Base-by-base conservation (phyloP, 805 yeast genomes). In the Saccharomycopsis babjevae region DNA sequence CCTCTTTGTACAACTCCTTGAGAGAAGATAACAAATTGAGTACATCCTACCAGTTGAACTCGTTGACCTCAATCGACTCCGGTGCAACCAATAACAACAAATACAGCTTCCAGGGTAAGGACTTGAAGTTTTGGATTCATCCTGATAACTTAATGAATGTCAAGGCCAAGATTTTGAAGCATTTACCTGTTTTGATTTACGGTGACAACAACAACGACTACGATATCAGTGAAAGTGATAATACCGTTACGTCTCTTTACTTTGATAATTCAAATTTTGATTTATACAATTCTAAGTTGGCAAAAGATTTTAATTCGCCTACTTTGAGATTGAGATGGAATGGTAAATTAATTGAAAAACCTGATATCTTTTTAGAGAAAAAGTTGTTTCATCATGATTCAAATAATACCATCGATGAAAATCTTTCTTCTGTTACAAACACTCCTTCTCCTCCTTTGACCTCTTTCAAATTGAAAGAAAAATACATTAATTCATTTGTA, bases 81-180 rank as follows among this genome's bases (percentile, higher is more conserved):
- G 67, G 69, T 32, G 69, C 74, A 13, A 67, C 70, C 36, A 68
- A 66, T 54, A 65, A 68, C 39, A 70, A 69, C 61, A 72, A 73
- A 58, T 67, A 70, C 61, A 56, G 42, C 64, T 68, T 40, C 74
- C 73, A 57, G 70, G 84, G 68, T 77, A 85, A 77, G 65, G 85
- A 89, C 16, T 84, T 86, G 73, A 90, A 89, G 74, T 93, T 93
- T 73, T 93, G 99, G 99, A 81, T 94, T 54, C 98, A 93, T 72
- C 92, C 93, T n/a, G 99, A 94, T 67, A 88, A 90, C 71, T 72
- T 94, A 71, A 92, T 93, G 97, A 98, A 93, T 75, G 97, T 92
- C 60, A 93, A 93, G 76, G 90, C 98, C n/a, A 84, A 91, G 62
- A 89, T 93, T 66, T 81, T 93, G 70, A 86, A 98, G 72, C 96